Percentiles rank a stretch among this genome's conserved stretches.
These are phyloP conservation scores for Pulveroboletus ravenelii DNA, from an alignment of 768 basidiomycete species.

Conservation along the genomic window DNA sequence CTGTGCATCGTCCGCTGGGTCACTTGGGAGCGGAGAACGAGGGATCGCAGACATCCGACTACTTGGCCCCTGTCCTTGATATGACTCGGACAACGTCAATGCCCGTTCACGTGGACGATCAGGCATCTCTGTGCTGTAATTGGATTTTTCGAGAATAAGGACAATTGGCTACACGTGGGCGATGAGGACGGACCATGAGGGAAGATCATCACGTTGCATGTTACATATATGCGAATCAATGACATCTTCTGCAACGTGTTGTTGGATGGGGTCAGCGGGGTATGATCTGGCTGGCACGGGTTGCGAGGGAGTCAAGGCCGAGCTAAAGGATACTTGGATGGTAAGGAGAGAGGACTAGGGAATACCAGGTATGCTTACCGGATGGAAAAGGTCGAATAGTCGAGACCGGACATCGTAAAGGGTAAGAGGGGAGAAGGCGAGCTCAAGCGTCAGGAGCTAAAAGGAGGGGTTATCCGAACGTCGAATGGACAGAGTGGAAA, in stretches of 20 bases:
- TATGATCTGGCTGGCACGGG: constrained; percentile 20
- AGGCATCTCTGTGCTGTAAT: constrained; percentile 17
- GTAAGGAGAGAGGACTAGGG: neutral
- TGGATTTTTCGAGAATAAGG: constrained; percentile 13
- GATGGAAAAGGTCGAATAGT: constrained; percentile 28
- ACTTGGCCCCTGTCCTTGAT: constrained; percentile 20
- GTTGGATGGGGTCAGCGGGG: constrained; percentile 25
- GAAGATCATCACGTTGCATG: constrained; percentile 31
- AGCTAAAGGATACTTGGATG: constrained; percentile 9
- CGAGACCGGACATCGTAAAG: constrained; percentile 20
- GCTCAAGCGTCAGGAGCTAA: constrained; percentile 4
- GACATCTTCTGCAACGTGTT: constrained; percentile 29
- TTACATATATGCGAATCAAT: constrained; percentile 24
- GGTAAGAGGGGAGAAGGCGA: neutral
- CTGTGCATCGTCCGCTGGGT: constrained; percentile 24
- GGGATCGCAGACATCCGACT: constrained; percentile 6
- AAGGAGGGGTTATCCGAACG: constrained; percentile 6
- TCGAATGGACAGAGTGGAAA: constrained; percentile 10
- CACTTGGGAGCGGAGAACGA: constrained; percentile 5
- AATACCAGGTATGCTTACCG: constrained; percentile 10
- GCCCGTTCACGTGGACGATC: constrained; percentile 23
- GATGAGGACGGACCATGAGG: constrained; percentile 30
- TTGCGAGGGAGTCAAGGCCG: constrained; percentile 27
- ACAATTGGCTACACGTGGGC: constrained; percentile 20
- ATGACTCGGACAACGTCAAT: constrained; percentile 13